Percentiles rank a stretch among this genome's conserved stretches.
These are phyloP conservation scores for Hamigera avellanea DNA, from an alignment of 495 filamentous ascomycete genomes.

Conservation along the genomic window DNA sequence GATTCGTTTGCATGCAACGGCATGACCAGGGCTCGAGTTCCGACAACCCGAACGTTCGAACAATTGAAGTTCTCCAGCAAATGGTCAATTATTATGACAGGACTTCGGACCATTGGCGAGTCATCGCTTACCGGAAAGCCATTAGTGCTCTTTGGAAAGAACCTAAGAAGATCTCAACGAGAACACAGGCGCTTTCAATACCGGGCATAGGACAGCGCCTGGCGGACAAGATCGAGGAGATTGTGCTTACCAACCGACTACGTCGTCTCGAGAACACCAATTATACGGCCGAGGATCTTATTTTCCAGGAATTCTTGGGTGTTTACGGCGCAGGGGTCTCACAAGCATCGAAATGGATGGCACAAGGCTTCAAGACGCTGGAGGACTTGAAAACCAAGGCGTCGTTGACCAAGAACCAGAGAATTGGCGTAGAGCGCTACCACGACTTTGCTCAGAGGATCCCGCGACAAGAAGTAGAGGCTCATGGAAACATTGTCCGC, in stretches of 20 bases:
- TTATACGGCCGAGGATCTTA: constrained; percentile 48
- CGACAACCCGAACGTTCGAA: constrained; percentile 56
- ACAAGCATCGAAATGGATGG: constrained; percentile 67
- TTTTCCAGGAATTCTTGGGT: constrained; percentile 56
- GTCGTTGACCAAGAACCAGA: constrained; percentile 60
- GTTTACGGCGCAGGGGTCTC: constrained; percentile 70
- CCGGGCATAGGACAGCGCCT: constrained; percentile 65
- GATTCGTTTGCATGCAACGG: constrained; percentile 60
- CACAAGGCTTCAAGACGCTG: constrained; percentile 63
- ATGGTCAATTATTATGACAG: constrained; percentile 76
- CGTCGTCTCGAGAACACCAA: constrained; percentile 59
- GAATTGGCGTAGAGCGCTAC: constrained; percentile 69
- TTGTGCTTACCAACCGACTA: constrained; percentile 64
- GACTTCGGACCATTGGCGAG: constrained; percentile 70
- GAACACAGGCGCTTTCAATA: constrained; percentile 54
- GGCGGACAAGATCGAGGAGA: constrained; percentile 87
- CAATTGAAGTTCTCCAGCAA: constrained; percentile 67
- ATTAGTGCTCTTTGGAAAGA: constrained; percentile 64
- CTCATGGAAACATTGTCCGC: constrained; percentile 57
- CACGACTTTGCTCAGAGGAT: constrained; percentile 78
- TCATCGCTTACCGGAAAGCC: constrained; percentile 67
- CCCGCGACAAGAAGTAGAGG: constrained; percentile 63
- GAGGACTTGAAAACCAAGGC: constrained; percentile 57
- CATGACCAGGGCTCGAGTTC: constrained; percentile 27
- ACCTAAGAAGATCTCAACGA: constrained; percentile 49